Evolutionary conservation across 202 grass and related monocot species (phyloP).

Genomic region (Digitaria exilis): DNA sequence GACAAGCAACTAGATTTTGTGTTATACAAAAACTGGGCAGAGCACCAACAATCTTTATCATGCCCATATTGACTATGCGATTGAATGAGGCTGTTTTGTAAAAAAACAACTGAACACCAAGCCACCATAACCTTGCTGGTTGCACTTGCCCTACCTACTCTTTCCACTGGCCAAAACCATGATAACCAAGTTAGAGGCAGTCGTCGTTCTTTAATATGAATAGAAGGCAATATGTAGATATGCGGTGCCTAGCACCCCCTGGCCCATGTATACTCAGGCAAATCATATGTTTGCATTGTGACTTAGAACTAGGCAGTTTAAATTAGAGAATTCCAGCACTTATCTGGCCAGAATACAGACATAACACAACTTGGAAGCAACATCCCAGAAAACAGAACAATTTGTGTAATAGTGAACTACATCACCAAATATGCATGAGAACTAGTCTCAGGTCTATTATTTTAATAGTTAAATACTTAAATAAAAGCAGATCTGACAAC

Average conservation of each 20-base stretch:
- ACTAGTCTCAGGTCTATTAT: background rate
- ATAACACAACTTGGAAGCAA: background rate
- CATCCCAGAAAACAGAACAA: background rate
- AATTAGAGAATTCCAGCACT: background rate
- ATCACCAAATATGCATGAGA: background rate
- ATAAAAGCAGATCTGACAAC: too few species aligned
- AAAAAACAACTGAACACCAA: background rate
- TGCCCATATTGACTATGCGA: background rate
- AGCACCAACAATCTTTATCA: background rate
- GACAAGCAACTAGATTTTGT: background rate
- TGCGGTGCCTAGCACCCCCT: background rate
- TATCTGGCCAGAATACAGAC: too few species aligned
- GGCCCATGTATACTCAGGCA: too few species aligned
- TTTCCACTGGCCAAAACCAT: background rate
- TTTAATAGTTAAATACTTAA: background rate
- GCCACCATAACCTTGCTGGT: background rate
- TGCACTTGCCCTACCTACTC: background rate
- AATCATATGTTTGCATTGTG: too few species aligned
- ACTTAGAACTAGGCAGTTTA: too few species aligned
- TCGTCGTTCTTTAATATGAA: background rate
- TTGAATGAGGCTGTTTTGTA: background rate
- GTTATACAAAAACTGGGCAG: too few species aligned
- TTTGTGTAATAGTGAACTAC: background rate
- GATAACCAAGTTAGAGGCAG: conserved; percentile 20
- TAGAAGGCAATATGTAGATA: background rate